A percentile compares a stretch with the other conserved stretches of the same genome.
These are phyloP conservation scores for Plectosphaerella cucumerina DNA, from an alignment of 2,329 filamentous ascomycete species.

Conservation along the genomic window DNA sequence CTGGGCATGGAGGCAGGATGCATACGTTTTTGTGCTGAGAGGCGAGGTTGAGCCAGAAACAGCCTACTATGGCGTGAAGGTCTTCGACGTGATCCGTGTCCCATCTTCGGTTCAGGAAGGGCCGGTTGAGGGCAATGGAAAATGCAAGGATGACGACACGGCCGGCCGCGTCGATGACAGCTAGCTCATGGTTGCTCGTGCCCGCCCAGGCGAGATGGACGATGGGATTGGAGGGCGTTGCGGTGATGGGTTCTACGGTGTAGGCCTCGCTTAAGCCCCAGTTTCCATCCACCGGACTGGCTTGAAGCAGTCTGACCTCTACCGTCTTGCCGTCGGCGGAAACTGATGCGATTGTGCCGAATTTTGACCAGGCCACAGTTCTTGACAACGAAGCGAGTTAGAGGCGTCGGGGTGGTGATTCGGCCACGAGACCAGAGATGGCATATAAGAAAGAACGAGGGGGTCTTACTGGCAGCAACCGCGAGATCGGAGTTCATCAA, in stretches of 20 bases:
- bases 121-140: constrained; percentile 67
- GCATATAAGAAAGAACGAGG: neutral
- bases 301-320: constrained; percentile 68
- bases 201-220: constrained; percentile 80
- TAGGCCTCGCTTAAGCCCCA: constrained; percentile 78
- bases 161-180: constrained; percentile 75
- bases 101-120: constrained; percentile 58
- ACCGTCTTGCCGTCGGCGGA: constrained; percentile 66
- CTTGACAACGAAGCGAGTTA: constrained; percentile 37
- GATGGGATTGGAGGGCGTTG: constrained; percentile 61
- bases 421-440: neutral
- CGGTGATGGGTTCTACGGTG: constrained; percentile 54
- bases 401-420: neutral
- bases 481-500: constrained; percentile 71
- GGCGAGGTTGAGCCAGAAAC: constrained; percentile 75
- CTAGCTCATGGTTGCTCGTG: constrained; percentile 71
- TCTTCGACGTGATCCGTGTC: constrained; percentile 69
- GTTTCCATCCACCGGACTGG: constrained; percentile 61
- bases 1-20: constrained; percentile 1
- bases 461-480: constrained; percentile 75
- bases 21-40: constrained; percentile 37
- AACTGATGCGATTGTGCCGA: constrained; percentile 81
- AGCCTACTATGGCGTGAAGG: constrained; percentile 71
- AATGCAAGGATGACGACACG: constrained; percentile 72
- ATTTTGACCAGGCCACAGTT: constrained; percentile 81